phyloP scores from a whole-genome alignment of 345 rosid genomes.

The Rhodomyrtus tomentosa region DNA sequence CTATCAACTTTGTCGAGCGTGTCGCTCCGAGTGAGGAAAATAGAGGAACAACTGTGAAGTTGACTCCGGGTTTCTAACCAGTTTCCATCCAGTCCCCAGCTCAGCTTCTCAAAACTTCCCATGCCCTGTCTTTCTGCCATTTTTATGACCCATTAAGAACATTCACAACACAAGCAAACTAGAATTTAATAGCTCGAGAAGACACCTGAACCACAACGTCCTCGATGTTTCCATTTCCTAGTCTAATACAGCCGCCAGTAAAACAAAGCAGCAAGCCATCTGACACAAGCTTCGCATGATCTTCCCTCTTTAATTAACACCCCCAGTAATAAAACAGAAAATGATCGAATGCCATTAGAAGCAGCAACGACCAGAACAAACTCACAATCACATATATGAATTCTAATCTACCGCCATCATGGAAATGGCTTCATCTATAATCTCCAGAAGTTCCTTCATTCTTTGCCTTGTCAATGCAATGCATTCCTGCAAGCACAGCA shows the following conservation, averaged over 20 bases:
- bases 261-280: background rate
- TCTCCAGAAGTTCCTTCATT: slow-evolving; percentile 32
- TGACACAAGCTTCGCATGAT: background rate
- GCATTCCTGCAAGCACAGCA: slow-evolving; percentile 40
- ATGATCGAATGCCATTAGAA: background rate
- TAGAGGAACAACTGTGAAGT: background rate
- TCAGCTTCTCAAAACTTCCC: background rate
- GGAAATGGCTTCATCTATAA: slow-evolving; percentile 45
- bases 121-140: background rate
- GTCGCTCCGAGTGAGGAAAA: background rate
- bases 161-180: background rate
- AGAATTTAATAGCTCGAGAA: background rate
- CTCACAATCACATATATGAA: background rate
- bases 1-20: too few species aligned
- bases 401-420: slow-evolving; percentile 41
- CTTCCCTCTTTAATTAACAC: background rate
- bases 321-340: background rate
- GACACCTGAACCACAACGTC: background rate
- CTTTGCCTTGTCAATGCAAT: slow-evolving; percentile 52
- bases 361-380: background rate
- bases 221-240: background rate
- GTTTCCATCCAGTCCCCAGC: background rate
- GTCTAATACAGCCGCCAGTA: background rate
- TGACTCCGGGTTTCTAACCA: background rate
- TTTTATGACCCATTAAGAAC: background rate